Percentiles rank a stretch among this genome's conserved stretches.
phyloP scores from a whole-genome alignment of 2,329 filamentous ascomycete species.

The Colletotrichum musicola region DNA sequence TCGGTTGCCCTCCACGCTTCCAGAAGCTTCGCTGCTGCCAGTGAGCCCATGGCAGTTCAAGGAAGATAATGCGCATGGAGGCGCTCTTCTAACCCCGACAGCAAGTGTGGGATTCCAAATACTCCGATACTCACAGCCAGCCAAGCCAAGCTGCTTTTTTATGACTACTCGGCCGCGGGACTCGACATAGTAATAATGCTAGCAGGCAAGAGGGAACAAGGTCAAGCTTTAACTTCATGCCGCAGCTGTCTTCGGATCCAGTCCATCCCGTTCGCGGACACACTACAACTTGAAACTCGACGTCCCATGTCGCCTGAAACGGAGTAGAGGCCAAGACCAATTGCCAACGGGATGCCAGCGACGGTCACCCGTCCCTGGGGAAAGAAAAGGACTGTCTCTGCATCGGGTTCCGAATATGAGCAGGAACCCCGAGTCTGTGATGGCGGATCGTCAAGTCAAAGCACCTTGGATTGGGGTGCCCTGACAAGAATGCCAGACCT shows the following conservation, averaged over 20 bases:
- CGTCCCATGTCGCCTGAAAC: constrained; percentile 43
- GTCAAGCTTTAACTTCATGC: constrained; percentile 37
- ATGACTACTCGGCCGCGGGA: neutral
- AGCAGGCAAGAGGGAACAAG: neutral
- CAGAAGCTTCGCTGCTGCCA: constrained; percentile 7
- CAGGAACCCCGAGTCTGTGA: constrained; percentile 29
- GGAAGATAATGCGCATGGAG: constrained; percentile 8
- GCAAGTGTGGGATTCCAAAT: constrained; percentile 32
- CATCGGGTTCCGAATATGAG: neutral
- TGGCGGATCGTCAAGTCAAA: constrained; percentile 24
- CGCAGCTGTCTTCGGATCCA: constrained; percentile 40
- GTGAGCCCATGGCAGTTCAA: neutral
- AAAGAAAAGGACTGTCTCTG: neutral
- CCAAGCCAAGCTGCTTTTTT: neutral
- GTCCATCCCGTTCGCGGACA: constrained; percentile 44
- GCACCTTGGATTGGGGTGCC: constrained; percentile 18
- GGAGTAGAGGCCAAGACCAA: constrained; percentile 11
- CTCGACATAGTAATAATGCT: too few relatives aligned
- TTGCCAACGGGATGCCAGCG: constrained; percentile 16
- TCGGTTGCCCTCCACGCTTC: neutral
- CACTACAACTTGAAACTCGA: constrained; percentile 44
- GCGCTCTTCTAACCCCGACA: neutral
- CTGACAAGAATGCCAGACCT: constrained; percentile 16
- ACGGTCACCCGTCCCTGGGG: neutral
- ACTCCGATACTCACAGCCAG: neutral